phyloP scores from a whole-genome alignment of 169 alveolate species.

The Neospora caninum region DNA sequence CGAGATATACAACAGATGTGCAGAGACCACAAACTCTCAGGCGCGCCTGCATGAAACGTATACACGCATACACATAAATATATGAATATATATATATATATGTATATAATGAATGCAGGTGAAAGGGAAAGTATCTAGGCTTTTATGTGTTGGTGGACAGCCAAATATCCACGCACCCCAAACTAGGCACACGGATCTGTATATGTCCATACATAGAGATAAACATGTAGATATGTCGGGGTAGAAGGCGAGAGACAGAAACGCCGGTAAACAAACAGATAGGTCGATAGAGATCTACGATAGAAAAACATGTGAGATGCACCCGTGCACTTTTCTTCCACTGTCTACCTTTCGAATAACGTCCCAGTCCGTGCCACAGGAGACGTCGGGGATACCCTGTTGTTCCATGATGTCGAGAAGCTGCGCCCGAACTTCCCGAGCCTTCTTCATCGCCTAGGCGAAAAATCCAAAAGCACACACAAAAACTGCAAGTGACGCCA shows the following conservation, averaged over 20 bases:
- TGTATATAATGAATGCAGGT: not conserved
- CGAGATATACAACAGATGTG: too few relatives aligned
- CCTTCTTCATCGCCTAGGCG: conserved; percentile 77
- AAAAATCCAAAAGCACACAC: not conserved
- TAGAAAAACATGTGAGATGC: not conserved
- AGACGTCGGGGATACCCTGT: conserved; percentile 75
- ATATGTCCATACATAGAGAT: not conserved
- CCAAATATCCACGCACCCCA: too few relatives aligned
- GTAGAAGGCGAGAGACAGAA: too few relatives aligned
- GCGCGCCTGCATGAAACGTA: too few relatives aligned
- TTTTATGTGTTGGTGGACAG: too few relatives aligned
- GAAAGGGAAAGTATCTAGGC: too few relatives aligned
- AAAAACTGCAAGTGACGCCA: not conserved
- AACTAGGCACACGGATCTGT: too few relatives aligned
- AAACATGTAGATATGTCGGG: not conserved
- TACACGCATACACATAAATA: not conserved
- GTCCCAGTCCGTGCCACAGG: conserved; percentile 92
- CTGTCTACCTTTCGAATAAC: conserved; percentile 75
- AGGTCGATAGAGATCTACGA: not conserved
- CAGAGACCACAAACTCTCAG: too few relatives aligned
- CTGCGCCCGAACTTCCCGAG: conserved; percentile 88
- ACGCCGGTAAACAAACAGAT: not conserved
- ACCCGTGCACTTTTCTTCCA: too few relatives aligned
- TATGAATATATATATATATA: not conserved
- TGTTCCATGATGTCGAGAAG: conserved; percentile 90